phyloP scores from a whole-genome alignment of 805 yeast genomes.

The Yarrowia porcina region DNA sequence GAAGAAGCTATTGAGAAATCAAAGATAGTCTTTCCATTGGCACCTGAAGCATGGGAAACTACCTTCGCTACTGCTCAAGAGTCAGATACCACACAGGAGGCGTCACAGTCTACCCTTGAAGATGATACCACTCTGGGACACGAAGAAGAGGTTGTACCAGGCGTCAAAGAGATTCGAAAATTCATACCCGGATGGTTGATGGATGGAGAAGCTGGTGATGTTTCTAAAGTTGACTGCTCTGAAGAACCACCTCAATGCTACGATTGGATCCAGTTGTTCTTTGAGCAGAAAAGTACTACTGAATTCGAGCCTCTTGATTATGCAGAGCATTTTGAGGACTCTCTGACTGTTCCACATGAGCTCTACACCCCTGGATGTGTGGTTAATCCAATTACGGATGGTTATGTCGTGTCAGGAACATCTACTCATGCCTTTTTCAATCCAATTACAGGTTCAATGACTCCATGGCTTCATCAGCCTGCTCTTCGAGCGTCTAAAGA shows the following conservation, averaged over 20 bases:
- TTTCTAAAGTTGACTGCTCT: background rate
- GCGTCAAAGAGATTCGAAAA: background rate
- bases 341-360: background rate
- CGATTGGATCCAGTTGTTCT: background rate
- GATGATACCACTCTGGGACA: slow-evolving; percentile 2
- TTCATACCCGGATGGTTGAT: slow-evolving; percentile 4
- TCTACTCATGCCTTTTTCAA: background rate
- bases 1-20: background rate
- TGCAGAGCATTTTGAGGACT: background rate
- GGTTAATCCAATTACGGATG: background rate
- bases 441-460: background rate
- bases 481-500: background rate
- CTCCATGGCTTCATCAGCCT: slow-evolving; percentile 9
- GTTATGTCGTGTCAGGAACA: background rate
- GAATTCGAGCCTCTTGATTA: background rate
- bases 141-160: background rate
- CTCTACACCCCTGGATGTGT: background rate
- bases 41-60: slow-evolving; percentile 1
- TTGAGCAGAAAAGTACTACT: background rate
- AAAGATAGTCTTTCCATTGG: background rate
- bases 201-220: background rate
- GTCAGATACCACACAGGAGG: background rate
- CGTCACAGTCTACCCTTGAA: background rate
- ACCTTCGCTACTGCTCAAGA: background rate
- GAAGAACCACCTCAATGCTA: background rate